phyloP scores from a whole-genome alignment of 495 filamentous ascomycete genomes.

The Hypoxylon intermedium region DNA sequence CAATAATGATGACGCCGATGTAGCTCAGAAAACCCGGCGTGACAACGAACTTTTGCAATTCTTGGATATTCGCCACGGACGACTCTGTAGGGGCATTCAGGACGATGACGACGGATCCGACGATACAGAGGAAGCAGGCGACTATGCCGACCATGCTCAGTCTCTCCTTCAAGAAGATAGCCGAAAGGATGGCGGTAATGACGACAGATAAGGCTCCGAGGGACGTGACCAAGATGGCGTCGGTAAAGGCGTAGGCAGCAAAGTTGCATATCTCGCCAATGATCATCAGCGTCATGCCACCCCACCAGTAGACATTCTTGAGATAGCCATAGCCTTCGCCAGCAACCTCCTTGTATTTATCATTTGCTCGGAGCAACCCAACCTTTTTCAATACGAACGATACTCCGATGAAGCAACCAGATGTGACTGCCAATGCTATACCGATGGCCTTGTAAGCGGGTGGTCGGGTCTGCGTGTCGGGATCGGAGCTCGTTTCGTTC shows the following conservation, averaged over 20 bases:
- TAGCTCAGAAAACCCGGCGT: constrained; percentile 86
- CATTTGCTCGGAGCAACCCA: constrained; percentile 87
- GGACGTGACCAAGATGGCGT: constrained; percentile 95
- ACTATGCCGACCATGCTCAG: constrained; percentile 96
- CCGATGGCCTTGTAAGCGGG: constrained; percentile 83
- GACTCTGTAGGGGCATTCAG: constrained; percentile 90
- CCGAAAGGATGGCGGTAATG: constrained; percentile 88
- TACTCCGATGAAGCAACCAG: constrained; percentile 90
- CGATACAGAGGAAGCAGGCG: constrained; percentile 92
- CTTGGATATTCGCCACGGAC: constrained; percentile 85
- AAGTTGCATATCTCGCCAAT: constrained; percentile 97
- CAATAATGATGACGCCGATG: constrained; percentile 81
- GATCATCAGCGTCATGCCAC: constrained; percentile 97
- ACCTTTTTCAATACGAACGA: constrained; percentile 97
- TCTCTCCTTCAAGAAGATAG: constrained; percentile 95
- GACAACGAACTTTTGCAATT: constrained; percentile 90
- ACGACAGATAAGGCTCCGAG: constrained; percentile 95
- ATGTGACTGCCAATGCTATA: constrained; percentile 83
- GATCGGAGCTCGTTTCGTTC: constrained; percentile 35
- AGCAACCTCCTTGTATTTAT: constrained; percentile 95
- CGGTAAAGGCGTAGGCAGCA: constrained; percentile 94
- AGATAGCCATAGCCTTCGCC: constrained; percentile 98
- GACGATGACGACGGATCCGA: constrained; percentile 91
- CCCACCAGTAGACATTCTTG: constrained; percentile 96
- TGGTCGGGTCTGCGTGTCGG: constrained; percentile 43